Evolutionary conservation across 2,329 filamentous ascomycete genomes (phyloP), one percentile per base, ranked within the genome.

Genomic region (Calonectria pteridis): DNA sequence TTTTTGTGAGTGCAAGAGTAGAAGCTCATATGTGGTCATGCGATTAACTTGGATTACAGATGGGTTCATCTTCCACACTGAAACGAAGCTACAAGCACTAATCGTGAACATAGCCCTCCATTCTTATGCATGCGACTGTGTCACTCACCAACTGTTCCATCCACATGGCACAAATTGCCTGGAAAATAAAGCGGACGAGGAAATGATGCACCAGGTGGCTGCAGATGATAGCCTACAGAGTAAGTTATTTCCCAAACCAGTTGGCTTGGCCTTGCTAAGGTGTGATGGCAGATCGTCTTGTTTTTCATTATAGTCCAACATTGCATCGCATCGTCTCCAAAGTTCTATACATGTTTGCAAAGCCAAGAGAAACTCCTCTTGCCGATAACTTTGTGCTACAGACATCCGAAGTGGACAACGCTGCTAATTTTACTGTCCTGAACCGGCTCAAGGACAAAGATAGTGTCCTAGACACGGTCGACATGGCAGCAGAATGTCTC

Each of bases 111-210:
- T 53, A 85, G 81, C 81, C 53, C 84, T 94, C 2, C 93, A 94
- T 75, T 89, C 92, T 31, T 94, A 93, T 80, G 92, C 93, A 0
- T 91, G 93, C 67, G 93, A 94, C 79, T 93, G 92, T 77, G 89
- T 91, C 33, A 93, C 92, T 0, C 91, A 93, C 77, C 92, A 93
- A 76, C 86, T 94, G n/a, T 93, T 94, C 79, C 91, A 93, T 69
- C 92, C 92, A 0, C 87, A 91, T 71, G 92, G 92, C 2, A 90
- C 91, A 1, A 86, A 92, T 73, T 93, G 92, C 11, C 85, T 94
- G 2, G 85, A 88, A 35, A 84, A 87, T 23, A 77, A 84, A 37
- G 81, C 87, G n/a, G 91, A 94, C 69, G 89, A 91, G 74, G 86
- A 89, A 18, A 89, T 94, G 82, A 93, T 94, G 92, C 88, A 91